A percentile compares a stretch with the other conserved stretches of the same genome.
These are phyloP conservation scores for Fusarium neocosmosporiellum DNA, from an alignment of 2,329 filamentous ascomycete species.

Conservation along the genomic window DNA sequence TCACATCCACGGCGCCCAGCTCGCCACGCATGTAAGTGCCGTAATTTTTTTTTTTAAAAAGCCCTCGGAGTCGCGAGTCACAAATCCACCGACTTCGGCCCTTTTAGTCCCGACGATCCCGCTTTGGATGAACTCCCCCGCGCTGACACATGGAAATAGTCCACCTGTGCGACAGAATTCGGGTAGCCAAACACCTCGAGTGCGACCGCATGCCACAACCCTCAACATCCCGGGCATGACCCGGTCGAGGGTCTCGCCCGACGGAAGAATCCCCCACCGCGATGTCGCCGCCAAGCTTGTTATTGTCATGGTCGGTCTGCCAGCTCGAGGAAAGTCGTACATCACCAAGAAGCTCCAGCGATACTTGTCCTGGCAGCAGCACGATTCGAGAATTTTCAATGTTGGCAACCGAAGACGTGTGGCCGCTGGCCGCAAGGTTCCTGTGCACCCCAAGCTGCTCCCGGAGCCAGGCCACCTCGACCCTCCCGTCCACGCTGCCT, in stretches of 20 bases:
- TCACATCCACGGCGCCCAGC: conserved; percentile 67
- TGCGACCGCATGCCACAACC: conserved; percentile 88
- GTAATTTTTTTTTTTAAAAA: conserved; percentile 14
- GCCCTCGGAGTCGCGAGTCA: conserved; percentile 32
- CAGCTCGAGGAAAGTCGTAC: conserved; percentile 96
- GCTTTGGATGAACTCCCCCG: conserved; percentile 18
- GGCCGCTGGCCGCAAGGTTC: conserved; percentile 70
- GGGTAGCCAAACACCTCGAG: conserved; percentile 79
- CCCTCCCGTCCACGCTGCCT: conserved; percentile 63
- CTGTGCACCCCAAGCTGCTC: conserved; percentile 47
- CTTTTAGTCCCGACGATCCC: conserved; percentile 34
- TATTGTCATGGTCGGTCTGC: conserved; percentile 97
- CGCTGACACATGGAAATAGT: conserved; percentile 55
- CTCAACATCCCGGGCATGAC: conserved; percentile 98
- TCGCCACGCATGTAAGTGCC: conserved; percentile 68
- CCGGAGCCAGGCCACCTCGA: conserved; percentile 54
- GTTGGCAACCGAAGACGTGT: conserved; percentile 91
- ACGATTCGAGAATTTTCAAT: conserved; percentile 96
- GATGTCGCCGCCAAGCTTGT: conserved; percentile 97
- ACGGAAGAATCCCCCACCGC: conserved; percentile 91
- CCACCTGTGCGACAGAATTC: conserved; percentile 79
- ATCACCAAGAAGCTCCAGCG: conserved; percentile 98
- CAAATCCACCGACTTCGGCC: conserved; percentile 36
- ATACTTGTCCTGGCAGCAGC: conserved; percentile 97
- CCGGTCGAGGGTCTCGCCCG: conserved; percentile 92